Evolutionary conservation across 495 filamentous ascomycete genomes (phyloP).

Genomic region (Xylaria palmicola): DNA sequence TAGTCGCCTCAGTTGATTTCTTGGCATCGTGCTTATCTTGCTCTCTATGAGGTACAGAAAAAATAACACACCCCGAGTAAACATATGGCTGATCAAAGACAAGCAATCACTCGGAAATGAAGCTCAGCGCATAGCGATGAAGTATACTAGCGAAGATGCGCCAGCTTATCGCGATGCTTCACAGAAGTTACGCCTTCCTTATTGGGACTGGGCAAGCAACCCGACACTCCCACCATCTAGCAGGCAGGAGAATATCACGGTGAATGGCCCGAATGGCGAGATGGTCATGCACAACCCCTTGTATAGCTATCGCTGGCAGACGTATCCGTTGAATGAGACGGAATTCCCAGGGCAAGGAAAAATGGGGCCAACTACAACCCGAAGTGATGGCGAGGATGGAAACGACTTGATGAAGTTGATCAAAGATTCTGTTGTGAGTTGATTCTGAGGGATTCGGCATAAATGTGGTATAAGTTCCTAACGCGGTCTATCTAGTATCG

Average conservation of each 20-base stretch:
- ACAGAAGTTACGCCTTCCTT: slow-evolving; percentile 36
- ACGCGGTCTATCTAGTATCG: slow-evolving; percentile 31
- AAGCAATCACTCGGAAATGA: slow-evolving; percentile 41
- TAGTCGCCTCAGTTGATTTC: slow-evolving; percentile 40
- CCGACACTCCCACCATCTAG: slow-evolving; percentile 30
- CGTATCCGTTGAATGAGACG: slow-evolving; percentile 21
- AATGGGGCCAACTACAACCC: slow-evolving; percentile 23
- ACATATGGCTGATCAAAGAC: slow-evolving; percentile 4
- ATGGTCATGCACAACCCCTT: slow-evolving; percentile 34
- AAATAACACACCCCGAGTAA: neutral
- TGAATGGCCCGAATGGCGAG: slow-evolving; percentile 31
- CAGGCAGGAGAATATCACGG: slow-evolving; percentile 28
- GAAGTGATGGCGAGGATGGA: slow-evolving; percentile 26
- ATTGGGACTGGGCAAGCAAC: slow-evolving; percentile 44
- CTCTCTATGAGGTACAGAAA: slow-evolving; percentile 40
- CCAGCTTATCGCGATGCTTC: slow-evolving; percentile 35
- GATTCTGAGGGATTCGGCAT: neutral
- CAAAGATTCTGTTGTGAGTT: slow-evolving; percentile 33
- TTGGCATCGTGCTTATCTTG: slow-evolving; percentile 45
- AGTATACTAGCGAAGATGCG: slow-evolving; percentile 25
- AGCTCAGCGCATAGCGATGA: slow-evolving; percentile 32
- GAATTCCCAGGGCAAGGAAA: slow-evolving; percentile 23
- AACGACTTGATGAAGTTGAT: slow-evolving; percentile 16
- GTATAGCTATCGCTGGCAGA: slow-evolving; percentile 39
- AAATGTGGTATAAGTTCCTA: neutral